Evolutionary conservation across 768 basidiomycete genomes (phyloP).

Genomic region (Amanita rimosa): DNA sequence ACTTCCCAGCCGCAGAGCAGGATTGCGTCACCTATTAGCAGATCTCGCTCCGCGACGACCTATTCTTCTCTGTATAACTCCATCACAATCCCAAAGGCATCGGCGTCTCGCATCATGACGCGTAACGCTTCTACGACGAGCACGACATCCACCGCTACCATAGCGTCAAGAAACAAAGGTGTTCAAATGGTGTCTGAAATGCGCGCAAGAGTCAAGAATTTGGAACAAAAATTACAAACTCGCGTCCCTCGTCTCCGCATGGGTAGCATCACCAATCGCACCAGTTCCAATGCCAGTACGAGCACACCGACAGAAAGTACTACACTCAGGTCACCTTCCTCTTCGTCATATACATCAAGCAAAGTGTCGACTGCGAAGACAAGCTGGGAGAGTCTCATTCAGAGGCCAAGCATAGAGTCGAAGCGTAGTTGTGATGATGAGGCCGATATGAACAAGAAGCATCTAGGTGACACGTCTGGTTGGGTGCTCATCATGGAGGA

Average conservation of each 20-base stretch:
- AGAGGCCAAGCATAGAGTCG: slow-evolving; percentile 31
- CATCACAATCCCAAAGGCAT: slow-evolving; percentile 35
- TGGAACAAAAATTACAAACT: slow-evolving; percentile 83
- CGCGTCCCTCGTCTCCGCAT: slow-evolving; percentile 77
- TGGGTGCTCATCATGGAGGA: slow-evolving; percentile 91
- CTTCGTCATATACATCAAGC: slow-evolving; percentile 26
- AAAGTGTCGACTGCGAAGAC: slow-evolving; percentile 30
- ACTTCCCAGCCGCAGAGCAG: slow-evolving; percentile 35
- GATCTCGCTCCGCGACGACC: slow-evolving; percentile 48
- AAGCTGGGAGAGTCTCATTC: slow-evolving; percentile 30
- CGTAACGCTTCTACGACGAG: slow-evolving; percentile 28
- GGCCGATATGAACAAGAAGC: slow-evolving; percentile 33
- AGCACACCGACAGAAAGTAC: slow-evolving; percentile 10
- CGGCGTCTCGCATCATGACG: slow-evolving; percentile 33
- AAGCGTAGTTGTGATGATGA: slow-evolving; percentile 34
- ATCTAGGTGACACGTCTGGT: slow-evolving; percentile 50
- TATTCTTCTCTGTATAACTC: slow-evolving; percentile 32
- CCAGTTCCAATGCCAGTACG: slow-evolving; percentile 21
- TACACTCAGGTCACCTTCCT: slow-evolving; percentile 20
- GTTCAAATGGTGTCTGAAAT: slow-evolving; percentile 92
- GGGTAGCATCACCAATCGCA: slow-evolving; percentile 58
- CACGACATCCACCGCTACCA: slow-evolving; percentile 32
- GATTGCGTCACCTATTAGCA: slow-evolving; percentile 32
- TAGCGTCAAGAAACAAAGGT: slow-evolving; percentile 62
- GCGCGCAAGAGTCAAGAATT: slow-evolving; percentile 70